Evolutionary conservation across 2,329 filamentous ascomycete genomes (phyloP), one percentile per base, ranked within the genome.

Genomic region (Furcasterigmium furcatum): DNA sequence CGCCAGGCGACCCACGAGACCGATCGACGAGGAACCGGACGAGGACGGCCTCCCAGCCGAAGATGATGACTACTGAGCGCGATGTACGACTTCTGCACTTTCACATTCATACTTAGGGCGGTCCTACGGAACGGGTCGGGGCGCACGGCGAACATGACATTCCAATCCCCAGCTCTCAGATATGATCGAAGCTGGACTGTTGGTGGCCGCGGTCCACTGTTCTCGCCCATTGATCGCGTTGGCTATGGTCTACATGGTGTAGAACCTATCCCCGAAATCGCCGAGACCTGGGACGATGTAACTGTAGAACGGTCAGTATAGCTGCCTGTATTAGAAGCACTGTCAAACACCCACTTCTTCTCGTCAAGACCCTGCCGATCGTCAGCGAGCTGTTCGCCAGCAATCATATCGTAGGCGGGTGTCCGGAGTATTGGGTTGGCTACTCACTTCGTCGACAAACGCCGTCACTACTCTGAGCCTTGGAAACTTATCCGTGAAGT

Each of bases 241-340:
- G n/a, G n/a, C n/a, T n/a, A n/a, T n/a, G n/a, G n/a, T n/a, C 68
- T 64, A 96, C 66, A 96, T 81, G 46, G 92, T 96, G 67, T 96
- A 97, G 69, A 94, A 97, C 54, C 92, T 79, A 65, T 97, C 92
- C 49, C 92, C 92, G 67, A 97, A 97, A 65, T 97, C 92, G 54
- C 92, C 92, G 16, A 97, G 77, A 22, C 92, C 92, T 22, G 92
- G 92, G 45, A 95, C 82, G 61, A 97, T 97, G 65, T 96, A 97
- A 66, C 92, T 97, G 64, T 52, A 54, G 29, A n/a, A 35, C 50
- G 45, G 41, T 70, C 54, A 55, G 45, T 38, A 55, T 46, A 35
- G 46, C 36, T 38, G 46, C 43, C 36, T 39, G 48, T 44, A 42
- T 47, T 43, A 50, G 41, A n/a, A 39, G 42, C 38, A 22, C 42